phyloP scores from a whole-genome alignment of 108 stramenopile species.

The Skeletonema costatum region DNA sequence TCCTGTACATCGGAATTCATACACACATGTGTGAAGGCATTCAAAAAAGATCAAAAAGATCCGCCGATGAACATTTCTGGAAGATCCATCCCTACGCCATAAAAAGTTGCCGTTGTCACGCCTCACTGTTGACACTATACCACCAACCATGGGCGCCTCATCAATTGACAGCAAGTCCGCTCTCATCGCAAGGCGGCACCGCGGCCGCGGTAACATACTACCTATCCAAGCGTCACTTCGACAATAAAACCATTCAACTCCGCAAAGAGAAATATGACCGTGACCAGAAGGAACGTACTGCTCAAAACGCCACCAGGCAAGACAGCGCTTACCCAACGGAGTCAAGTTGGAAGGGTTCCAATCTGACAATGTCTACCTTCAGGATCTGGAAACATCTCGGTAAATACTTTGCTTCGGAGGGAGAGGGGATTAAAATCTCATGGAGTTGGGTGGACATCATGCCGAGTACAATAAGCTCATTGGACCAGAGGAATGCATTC shows the following conservation, averaged over 20 bases:
- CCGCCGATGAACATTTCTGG: too few species aligned
- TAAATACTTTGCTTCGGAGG: conserved; percentile 59
- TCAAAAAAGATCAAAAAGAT: too few species aligned
- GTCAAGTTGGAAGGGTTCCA: conserved; percentile 42
- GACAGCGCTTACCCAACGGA: conserved; percentile 47
- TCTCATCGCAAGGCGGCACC: conserved; percentile 12
- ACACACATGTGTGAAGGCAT: too few species aligned
- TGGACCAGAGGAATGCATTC: conserved; percentile 80
- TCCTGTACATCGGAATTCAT: too few species aligned
- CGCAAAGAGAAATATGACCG: conserved; percentile 32
- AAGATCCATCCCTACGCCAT: too few species aligned
- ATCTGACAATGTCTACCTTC: conserved; percentile 65
- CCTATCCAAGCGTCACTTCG: conserved; percentile 34
- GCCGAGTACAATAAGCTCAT: conserved; percentile 83
- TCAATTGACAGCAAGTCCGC: conserved; percentile 21
- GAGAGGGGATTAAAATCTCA: conserved; percentile 34
- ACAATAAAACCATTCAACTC: conserved; percentile 16
- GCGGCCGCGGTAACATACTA: conserved; percentile 40
- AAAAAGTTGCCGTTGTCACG: too few species aligned
- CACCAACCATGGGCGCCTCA: neutral
- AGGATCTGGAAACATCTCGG: conserved; percentile 84
- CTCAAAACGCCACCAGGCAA: conserved; percentile 5
- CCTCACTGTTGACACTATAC: too few species aligned
- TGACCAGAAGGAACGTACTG: conserved; percentile 29
- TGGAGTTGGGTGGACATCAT: conserved; percentile 15